Conservation (phyloP, 75 land plant genomes). For the Larix kaempferi region DNA sequence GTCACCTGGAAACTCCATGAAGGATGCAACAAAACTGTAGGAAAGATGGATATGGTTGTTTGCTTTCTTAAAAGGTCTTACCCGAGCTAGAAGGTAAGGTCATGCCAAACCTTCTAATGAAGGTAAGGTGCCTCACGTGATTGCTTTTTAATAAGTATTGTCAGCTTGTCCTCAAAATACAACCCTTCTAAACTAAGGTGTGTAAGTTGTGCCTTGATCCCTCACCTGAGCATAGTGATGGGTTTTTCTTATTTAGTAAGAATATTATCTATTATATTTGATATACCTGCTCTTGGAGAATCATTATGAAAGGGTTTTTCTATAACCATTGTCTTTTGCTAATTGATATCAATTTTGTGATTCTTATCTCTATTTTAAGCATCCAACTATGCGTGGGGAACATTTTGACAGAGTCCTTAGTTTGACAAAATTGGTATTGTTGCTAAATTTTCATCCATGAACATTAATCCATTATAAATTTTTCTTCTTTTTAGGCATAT, state of each 20-base stretch:
- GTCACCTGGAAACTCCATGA: too few relatives aligned
- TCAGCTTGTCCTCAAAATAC: too few relatives aligned
- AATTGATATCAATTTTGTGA: background rate
- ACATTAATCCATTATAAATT: background rate
- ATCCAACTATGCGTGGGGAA: background rate
- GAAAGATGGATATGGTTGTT: too few relatives aligned
- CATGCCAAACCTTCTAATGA: too few relatives aligned
- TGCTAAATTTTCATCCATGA: background rate
- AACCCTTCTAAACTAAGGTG: too few relatives aligned
- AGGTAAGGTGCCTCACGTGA: too few relatives aligned
- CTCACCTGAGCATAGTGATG: too few relatives aligned
- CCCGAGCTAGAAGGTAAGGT: too few relatives aligned
- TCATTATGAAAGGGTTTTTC: background rate
- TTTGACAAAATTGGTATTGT: background rate
- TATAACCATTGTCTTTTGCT: background rate
- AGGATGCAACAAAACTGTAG: too few relatives aligned
- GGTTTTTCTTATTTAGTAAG: background rate
- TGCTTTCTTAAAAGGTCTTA: too few relatives aligned
- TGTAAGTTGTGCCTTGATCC: too few relatives aligned
- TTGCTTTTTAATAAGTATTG: too few relatives aligned
- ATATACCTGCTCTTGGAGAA: background rate
- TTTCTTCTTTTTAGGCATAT: slow-evolving; percentile 50
- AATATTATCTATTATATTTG: background rate
- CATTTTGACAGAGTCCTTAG: background rate
- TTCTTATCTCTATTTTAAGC: background rate